Evolutionary conservation across 2,329 filamentous ascomycete genomes (phyloP).

Genomic region (Trichoderma polysporum): DNA sequence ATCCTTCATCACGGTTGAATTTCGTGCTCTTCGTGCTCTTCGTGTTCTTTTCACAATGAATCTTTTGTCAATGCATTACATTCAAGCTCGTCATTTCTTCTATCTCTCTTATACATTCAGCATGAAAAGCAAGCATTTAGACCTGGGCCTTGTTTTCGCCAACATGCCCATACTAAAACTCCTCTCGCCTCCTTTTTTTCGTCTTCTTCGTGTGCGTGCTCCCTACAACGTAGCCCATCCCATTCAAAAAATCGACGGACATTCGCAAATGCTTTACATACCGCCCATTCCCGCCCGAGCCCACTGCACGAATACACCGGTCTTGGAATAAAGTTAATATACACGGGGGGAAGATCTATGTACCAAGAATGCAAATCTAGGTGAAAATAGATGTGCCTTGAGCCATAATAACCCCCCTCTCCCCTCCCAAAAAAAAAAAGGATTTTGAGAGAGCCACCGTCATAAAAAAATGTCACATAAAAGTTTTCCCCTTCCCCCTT

Average conservation of each 20-base stretch:
- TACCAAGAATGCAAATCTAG: not conserved
- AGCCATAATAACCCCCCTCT: not conserved
- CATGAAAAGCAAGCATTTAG: slow-evolving; percentile 26
- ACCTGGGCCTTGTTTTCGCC: slow-evolving; percentile 4
- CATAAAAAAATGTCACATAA: slow-evolving; percentile 12
- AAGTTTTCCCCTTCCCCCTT: not conserved
- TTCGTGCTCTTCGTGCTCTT: no score
- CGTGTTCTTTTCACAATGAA: not conserved
- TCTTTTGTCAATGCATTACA: not conserved
- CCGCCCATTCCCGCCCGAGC: slow-evolving; percentile 1
- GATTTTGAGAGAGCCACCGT: slow-evolving; percentile 4
- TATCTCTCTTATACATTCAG: slow-evolving; percentile 36
- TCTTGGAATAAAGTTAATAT: slow-evolving; percentile 16
- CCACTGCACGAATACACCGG: slow-evolving; percentile 12
- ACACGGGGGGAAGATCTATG: not conserved
- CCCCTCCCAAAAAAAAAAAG: not conserved
- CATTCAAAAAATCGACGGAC: not conserved
- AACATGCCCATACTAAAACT: slow-evolving; percentile 12
- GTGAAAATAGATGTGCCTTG: not conserved
- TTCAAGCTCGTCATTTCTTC: slow-evolving; percentile 25
- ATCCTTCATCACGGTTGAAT: no score
- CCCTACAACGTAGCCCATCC: slow-evolving; percentile 18
- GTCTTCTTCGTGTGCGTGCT: slow-evolving; percentile 10
- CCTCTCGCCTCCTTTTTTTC: not conserved
- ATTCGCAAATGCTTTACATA: slow-evolving; percentile 6